Base-by-base conservation (phyloP, 2,329 filamentous ascomycete genomes). In the Paradendryphiella salina region DNA sequence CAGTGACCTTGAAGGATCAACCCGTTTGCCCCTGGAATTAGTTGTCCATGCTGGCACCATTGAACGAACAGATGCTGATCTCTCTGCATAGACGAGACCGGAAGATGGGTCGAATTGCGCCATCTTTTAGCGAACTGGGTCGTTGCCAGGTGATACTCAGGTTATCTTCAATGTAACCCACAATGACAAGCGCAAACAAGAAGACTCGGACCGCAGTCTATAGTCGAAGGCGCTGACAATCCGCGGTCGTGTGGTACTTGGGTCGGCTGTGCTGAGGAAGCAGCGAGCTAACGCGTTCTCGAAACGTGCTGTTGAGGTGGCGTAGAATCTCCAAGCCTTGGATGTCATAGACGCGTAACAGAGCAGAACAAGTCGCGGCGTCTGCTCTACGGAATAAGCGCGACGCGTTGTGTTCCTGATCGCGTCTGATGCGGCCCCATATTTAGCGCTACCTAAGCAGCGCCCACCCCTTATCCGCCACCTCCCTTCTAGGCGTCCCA, bases 81-180 rank as follows among this genome's bases (percentile, higher is more conserved):
- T 54, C 3, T 66, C 59, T 9, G 42, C 53, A 37, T 57, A 66
- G 31, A 65, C 57, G 11, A 60, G 59, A 7, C 63, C 61, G 5
- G 55, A 53, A 6, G 47, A 46, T 6, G 29, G 26, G n/a, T 52
- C 37, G 33, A 48, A 55, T 10, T 38, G 20, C 28, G 46, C 23
- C 54, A 57, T 57, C 26, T 23, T 36, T 28, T 28, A 18, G 6
- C 7, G 48, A 35, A 20, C 26, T 32, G 10, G 23, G 23, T 28
- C 15, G 26, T 28, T 28, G n/a, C 5, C 26, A 15, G 17, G 38
- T 4, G 31, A 32, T 26, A 11, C 11, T 9, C 13, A 32, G 9
- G 18, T 15, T n/a, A n/a, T n/a, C n/a, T n/a, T n/a, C n/a, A n/a
- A n/a, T n/a, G n/a, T n/a, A n/a, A n/a, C n/a, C n/a, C n/a, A n/a